Evolutionary conservation across 306 rosid species (phyloP), one percentile per base, ranked within the genome.

Genomic region (Quercus mongolica): DNA sequence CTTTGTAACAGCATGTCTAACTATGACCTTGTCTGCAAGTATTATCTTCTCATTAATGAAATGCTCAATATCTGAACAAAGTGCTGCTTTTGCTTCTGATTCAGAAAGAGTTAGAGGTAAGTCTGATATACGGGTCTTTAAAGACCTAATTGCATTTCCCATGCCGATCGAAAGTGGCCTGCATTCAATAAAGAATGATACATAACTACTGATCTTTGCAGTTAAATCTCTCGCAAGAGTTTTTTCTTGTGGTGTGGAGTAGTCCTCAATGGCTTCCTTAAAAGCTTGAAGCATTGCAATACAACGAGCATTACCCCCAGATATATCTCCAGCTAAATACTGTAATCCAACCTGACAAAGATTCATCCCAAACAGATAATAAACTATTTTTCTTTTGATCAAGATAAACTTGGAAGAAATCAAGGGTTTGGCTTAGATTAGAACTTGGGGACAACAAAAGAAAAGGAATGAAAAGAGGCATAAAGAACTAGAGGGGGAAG

Each of bases 241-340:
- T 81, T 92, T 94, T 74, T 89, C 79, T 69, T 74, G 87, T 12
- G 96, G 96, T n/a, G 97, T 90, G 62, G 87, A 83, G 83, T 94
- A 90, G 87, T 94, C 97, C 74, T 76, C 72, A 73, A 94, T 85
- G 70, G 89, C 94, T 81, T 90, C 94, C 75, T 90, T 90, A 85
- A 94, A 88, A 17, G 97, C 91, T 81, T 85, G 90, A 61, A 94
- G 92, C 98, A 92, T 92, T 59, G 93, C 89, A 52, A 88, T 87
- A 84, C 98, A 94, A 73, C 97, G 94, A 84, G 93, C 96, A 84
- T 92, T 94, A 74, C 89, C 91, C 73, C 96, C 96, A 1, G 85
- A 83, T 81, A 89, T 77, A 74, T 90, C 93, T 71, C 98, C 96
- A 7, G 94, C 76, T 81, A 89, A 82, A 81, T 89, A 92, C 76